phyloP scores from a whole-genome alignment of 805 yeast species.

The Deakozyma indianensis region DNA sequence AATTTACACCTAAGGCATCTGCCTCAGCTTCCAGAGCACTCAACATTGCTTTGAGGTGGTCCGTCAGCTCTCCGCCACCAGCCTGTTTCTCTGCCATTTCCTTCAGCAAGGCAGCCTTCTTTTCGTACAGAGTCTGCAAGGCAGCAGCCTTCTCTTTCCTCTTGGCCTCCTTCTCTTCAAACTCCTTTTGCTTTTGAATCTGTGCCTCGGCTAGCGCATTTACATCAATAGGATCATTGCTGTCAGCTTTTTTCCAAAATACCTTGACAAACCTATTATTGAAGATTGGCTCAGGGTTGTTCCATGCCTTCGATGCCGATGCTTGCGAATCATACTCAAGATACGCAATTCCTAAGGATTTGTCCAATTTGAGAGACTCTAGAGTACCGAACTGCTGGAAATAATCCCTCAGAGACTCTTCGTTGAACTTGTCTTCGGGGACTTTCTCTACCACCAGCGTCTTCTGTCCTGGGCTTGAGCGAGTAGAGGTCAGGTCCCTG shows the following conservation, averaged over 20 bases:
- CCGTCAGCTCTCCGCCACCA: slow-evolving; percentile 12
- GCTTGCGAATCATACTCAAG: slow-evolving; percentile 25
- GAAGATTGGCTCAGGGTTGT: slow-evolving; percentile 30
- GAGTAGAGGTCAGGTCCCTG: slow-evolving; percentile 4
- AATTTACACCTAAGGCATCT: slow-evolving; percentile 16
- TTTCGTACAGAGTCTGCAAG: slow-evolving; percentile 20
- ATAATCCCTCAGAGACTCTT: slow-evolving; percentile 19
- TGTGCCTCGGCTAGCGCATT: slow-evolving; percentile 26
- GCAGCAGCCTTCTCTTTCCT: slow-evolving; percentile 21
- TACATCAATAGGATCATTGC: slow-evolving; percentile 19
- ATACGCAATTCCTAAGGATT: slow-evolving; percentile 21
- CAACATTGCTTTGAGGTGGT: slow-evolving; percentile 19
- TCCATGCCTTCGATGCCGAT: slow-evolving; percentile 30
- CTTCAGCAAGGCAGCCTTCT: slow-evolving; percentile 23
- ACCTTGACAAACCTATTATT: slow-evolving; percentile 36
- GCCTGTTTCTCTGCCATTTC: slow-evolving; percentile 18
- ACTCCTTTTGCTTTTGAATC: slow-evolving; percentile 26
- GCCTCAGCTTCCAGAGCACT: slow-evolving; percentile 23
- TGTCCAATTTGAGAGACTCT: slow-evolving; percentile 17
- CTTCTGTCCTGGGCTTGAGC: slow-evolving; percentile 9
- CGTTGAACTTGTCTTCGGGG: slow-evolving; percentile 29
- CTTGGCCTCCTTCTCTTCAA: slow-evolving; percentile 25
- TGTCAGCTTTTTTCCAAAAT: slow-evolving; percentile 23
- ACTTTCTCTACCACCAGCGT: slow-evolving; percentile 28
- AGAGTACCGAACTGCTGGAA: slow-evolving; percentile 31